These are phyloP conservation scores for Cystofilobasidium ferigula DNA, from an alignment of 768 basidiomycete species.

Conservation along the genomic window DNA sequence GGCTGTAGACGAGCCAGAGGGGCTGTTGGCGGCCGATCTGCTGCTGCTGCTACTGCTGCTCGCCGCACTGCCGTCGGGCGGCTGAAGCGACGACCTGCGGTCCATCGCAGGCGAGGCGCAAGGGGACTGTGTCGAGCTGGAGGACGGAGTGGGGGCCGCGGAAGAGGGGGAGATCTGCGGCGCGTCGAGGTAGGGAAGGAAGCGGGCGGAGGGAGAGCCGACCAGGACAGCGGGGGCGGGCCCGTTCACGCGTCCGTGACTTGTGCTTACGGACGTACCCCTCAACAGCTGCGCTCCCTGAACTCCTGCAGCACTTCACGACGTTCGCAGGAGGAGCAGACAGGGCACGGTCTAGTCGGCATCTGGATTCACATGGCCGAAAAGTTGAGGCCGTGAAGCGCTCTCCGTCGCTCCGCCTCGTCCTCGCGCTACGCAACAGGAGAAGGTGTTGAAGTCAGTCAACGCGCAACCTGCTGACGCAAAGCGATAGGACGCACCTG, in stretches of 20 bases:
- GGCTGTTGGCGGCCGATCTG: not conserved
- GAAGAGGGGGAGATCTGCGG: too few species aligned
- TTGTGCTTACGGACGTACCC: too few species aligned
- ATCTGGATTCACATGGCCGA: conserved; percentile 57
- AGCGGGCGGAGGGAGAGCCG: too few species aligned
- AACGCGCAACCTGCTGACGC: not conserved
- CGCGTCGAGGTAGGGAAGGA: too few species aligned
- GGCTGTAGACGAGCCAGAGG: not conserved
- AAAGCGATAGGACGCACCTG: conserved; percentile 51
- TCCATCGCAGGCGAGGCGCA: not conserved
- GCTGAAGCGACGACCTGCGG: not conserved
- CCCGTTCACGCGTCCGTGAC: too few species aligned
- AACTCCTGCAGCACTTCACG: too few species aligned
- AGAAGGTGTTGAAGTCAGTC: not conserved
- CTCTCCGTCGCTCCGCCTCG: conserved; percentile 73
- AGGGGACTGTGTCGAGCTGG: too few species aligned
- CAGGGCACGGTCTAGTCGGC: not conserved
- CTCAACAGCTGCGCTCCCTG: too few species aligned
- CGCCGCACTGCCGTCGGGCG: not conserved
- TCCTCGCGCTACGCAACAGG: conserved; percentile 98
- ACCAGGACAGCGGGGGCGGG: too few species aligned
- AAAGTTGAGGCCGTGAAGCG: conserved; percentile 94
- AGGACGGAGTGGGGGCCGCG: too few species aligned
- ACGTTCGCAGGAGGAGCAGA: not conserved
- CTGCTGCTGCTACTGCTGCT: too few species aligned